Conservation (phyloP, 169 alveolate genomes). For the Cryptosporidium sp. region DNA sequence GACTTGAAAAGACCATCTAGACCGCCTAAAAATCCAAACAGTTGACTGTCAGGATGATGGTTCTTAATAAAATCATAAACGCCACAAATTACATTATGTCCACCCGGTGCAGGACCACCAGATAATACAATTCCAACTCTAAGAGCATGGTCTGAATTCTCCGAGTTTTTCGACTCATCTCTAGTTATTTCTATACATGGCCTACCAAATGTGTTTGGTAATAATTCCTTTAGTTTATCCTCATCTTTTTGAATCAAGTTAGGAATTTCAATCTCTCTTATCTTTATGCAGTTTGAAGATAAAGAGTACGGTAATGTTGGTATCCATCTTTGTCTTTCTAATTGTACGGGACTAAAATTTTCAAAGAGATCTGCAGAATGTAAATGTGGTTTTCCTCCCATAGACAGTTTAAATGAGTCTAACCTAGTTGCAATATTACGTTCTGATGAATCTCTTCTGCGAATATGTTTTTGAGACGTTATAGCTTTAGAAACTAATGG, state of each 20-base stretch:
- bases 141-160: slow-evolving; percentile 77
- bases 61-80: slow-evolving; percentile 92
- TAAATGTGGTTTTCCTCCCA: slow-evolving; percentile 79
- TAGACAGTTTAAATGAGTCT: slow-evolving; percentile 57
- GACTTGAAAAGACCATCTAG: slow-evolving; percentile 94
- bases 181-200: slow-evolving; percentile 76
- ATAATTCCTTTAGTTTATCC: slow-evolving; percentile 74
- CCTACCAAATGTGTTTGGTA: slow-evolving; percentile 75
- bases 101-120: slow-evolving; percentile 99
- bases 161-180: slow-evolving; percentile 76
- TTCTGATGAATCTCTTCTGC: slow-evolving; percentile 44
- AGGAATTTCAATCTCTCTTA: slow-evolving; percentile 78
- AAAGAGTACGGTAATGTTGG: slow-evolving; percentile 80
- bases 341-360: slow-evolving; percentile 81
- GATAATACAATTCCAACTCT: slow-evolving; percentile 95
- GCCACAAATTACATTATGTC: slow-evolving; percentile 98
- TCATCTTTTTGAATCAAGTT: slow-evolving; percentile 79
- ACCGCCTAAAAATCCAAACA: slow-evolving; percentile 94
- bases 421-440: slow-evolving; percentile 53
- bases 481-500: not conserved
- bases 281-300: slow-evolving; percentile 74
- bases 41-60: slow-evolving; percentile 90
- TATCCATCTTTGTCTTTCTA: slow-evolving; percentile 78
- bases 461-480: slow-evolving; percentile 15
- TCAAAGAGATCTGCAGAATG: slow-evolving; percentile 81